Evolutionary conservation across 1,284 basidiomycete genomes (phyloP), one percentile per base, ranked within the genome.

Genomic region (Malassezia yamatoensis): DNA sequence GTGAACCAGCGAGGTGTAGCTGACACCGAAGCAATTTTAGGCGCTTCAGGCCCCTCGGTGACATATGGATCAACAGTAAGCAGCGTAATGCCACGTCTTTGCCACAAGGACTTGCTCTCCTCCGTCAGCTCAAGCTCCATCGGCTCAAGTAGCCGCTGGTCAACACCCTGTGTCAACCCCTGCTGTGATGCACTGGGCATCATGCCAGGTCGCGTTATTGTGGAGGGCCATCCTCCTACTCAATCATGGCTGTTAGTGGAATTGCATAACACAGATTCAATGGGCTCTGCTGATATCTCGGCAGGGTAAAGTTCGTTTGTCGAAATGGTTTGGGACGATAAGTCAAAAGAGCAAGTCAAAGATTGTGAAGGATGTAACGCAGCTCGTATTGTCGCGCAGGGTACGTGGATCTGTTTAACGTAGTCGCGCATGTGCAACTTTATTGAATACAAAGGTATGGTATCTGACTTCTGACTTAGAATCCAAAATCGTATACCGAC

Each of bases 351-450:
- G 81, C 62, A 99, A 98, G 79, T 83, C 84, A 57, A 98, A 99
- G 83, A 96, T 98, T 70, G 87, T 96, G 67, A 98, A 98, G 80
- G 94, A 99, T 76, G 93, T 98, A 24, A 99, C 94, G 0, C 94
- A 99, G 78, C 83, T 98, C 44, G 94, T 99, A 15, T 82, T 99
- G 21, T 90, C 90, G 42, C 83, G 94, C 43, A 82, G 94, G 20
- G 58, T 60, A 51, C 42, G 61, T 54, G 24, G 39, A 21, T 13
- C 4, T 32, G 47, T n/a, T 36, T 52, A 16, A 53, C 54, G 16
- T 41, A 60, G 63, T 96, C 94, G 49, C 81, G 90, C 65, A 99
- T 98, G 94, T 98, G 93, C 77, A 99, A 99, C 78, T 90, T 99
- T 74, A 78, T 99, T 49, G 94, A 99, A 76, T 98, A 98, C 81